Conservation (phyloP, 208 protist species). For the Borovskyia barvae region DNA sequence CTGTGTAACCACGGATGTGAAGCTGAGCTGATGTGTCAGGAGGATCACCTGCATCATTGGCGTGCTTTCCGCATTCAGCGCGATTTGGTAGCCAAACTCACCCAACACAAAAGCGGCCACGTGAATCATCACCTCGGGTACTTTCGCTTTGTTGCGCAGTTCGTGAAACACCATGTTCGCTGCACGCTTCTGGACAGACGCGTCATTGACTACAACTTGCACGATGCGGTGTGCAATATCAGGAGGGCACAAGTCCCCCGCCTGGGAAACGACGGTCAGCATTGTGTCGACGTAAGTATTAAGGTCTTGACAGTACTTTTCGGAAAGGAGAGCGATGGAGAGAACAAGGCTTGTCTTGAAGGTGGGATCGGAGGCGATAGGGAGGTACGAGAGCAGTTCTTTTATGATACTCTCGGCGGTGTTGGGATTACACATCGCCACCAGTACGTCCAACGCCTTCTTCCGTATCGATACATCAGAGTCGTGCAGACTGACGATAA, state of each 20-base stretch:
- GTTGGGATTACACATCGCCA: constrained; percentile 94
- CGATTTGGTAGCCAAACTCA: constrained; percentile 97
- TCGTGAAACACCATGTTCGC: constrained; percentile 67
- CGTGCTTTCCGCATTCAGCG: constrained; percentile 84
- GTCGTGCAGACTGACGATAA: constrained; percentile 93
- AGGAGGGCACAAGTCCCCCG: constrained; percentile 95
- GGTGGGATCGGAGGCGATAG: constrained; percentile 74
- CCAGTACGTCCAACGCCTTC: constrained; percentile 97
- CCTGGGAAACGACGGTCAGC: constrained; percentile 93
- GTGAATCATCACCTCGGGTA: constrained; percentile 48
- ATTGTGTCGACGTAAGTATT: constrained; percentile 96
- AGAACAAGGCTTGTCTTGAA: constrained; percentile 96
- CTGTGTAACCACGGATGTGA: constrained; percentile 64
- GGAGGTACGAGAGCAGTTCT: constrained; percentile 92
- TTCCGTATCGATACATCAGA: constrained; percentile 96
- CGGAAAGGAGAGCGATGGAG: constrained; percentile 95
- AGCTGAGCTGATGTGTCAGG: constrained; percentile 78
- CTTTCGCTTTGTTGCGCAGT: constrained; percentile 36
- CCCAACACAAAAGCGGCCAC: constrained; percentile 94
- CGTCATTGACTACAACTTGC: constrained; percentile 96
- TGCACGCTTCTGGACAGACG: constrained; percentile 96
- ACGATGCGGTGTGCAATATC: constrained; percentile 91
- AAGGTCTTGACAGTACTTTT: constrained; percentile 93
- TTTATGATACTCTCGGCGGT: constrained; percentile 92
- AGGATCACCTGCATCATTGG: constrained; percentile 82